phyloP scores from a whole-genome alignment of 2,329 filamentous ascomycete genomes.

The Ophiostoma ips region DNA sequence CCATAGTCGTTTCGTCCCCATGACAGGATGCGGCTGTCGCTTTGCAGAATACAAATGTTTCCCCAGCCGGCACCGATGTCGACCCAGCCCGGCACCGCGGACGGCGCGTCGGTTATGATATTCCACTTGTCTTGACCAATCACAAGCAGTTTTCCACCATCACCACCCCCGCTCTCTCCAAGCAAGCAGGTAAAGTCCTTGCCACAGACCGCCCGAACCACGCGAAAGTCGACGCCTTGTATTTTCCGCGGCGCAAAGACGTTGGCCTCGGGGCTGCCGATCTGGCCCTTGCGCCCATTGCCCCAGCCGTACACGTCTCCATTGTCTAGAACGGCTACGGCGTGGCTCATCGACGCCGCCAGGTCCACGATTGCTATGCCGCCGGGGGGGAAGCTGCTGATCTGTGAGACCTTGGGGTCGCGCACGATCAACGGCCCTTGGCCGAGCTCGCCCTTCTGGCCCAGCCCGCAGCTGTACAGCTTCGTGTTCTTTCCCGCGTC shows the following conservation, averaged over 20 bases:
- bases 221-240: slow-evolving; percentile 43
- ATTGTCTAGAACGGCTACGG: slow-evolving; percentile 56
- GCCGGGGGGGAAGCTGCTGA: slow-evolving; percentile 50
- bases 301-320: slow-evolving; percentile 84
- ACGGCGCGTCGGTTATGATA: slow-evolving; percentile 44
- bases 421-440: slow-evolving; percentile 39
- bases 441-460: slow-evolving; percentile 60
- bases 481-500: slow-evolving; percentile 26
- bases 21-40: slow-evolving; percentile 45
- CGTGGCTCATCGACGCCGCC: slow-evolving; percentile 64
- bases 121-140: slow-evolving; percentile 66
- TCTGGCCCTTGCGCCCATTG: slow-evolving; percentile 69
- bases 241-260: slow-evolving; percentile 50
- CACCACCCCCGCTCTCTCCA: slow-evolving; percentile 32
- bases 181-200: slow-evolving; percentile 74
- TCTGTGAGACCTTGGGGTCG: slow-evolving; percentile 30
- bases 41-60: slow-evolving; percentile 55
- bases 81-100: slow-evolving; percentile 41
- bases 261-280: slow-evolving; percentile 45
- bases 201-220: slow-evolving; percentile 57
- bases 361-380: slow-evolving; percentile 48
- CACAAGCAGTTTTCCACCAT: slow-evolving; percentile 48
- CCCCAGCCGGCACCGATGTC: slow-evolving; percentile 72
- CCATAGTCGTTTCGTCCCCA: slow-evolving; percentile 84
- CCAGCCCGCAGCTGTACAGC: slow-evolving; percentile 52